Conservation (phyloP, 768 basidiomycete genomes). For the Termitomyces sp. region DNA sequence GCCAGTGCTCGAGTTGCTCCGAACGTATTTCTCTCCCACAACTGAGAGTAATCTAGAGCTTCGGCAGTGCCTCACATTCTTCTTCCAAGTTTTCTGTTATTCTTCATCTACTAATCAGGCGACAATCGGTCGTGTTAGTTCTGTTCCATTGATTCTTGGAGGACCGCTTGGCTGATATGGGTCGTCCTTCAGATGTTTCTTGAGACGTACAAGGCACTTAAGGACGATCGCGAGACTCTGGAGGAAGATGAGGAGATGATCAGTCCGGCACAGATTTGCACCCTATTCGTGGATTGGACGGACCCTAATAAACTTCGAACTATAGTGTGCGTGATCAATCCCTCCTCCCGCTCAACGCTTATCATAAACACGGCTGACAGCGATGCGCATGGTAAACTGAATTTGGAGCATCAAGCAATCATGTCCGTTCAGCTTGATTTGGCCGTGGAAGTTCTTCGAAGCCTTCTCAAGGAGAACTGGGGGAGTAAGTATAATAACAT, state of each 20-base stretch:
- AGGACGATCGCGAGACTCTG: conserved; percentile 39
- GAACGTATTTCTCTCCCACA: conserved; percentile 71
- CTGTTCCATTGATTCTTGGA: background rate
- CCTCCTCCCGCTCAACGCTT: background rate
- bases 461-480: conserved; percentile 37
- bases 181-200: conserved; percentile 45
- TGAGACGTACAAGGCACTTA: conserved; percentile 43
- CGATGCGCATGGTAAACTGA: conserved; percentile 16
- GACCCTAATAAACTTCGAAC: conserved; percentile 55
- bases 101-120: conserved; percentile 72
- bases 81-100: conserved; percentile 83
- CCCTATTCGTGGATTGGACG: conserved; percentile 72
- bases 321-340: conserved; percentile 15
- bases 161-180: background rate
- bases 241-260: conserved; percentile 58
- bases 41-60: conserved; percentile 79
- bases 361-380: conserved; percentile 8
- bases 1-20: conserved; percentile 31
- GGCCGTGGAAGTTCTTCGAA: conserved; percentile 40
- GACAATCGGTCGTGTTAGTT: conserved; percentile 56
- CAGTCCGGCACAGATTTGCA: conserved; percentile 46
- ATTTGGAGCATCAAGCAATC: conserved; percentile 20
- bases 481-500: conserved; percentile 38
- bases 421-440: conserved; percentile 41
- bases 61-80: conserved; percentile 80